Conservation (phyloP, 129 eudicot species). For the Deinandra increscens region DNA sequence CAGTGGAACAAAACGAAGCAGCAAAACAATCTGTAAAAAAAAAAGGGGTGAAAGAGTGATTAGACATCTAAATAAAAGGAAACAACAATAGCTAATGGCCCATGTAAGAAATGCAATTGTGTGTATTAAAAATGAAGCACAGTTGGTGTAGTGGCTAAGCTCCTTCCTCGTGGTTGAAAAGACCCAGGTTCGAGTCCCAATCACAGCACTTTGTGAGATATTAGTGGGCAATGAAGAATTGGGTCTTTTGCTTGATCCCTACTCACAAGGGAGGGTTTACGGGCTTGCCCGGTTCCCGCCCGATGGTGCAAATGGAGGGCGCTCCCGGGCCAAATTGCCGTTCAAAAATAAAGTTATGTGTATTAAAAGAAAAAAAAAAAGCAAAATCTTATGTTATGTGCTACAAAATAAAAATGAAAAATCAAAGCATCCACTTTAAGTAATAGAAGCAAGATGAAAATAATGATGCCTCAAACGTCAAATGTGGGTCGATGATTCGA, state of each 20-base stretch:
- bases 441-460: not conserved
- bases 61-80: conserved; percentile 9
- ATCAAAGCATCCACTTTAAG: not conserved
- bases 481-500: not conserved
- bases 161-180: too few relatives aligned
- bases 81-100: not conserved
- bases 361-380: too few relatives aligned
- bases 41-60: conserved; percentile 7
- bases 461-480: not conserved
- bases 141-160: too few relatives aligned
- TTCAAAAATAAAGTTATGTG: too few relatives aligned
- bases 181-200: too few relatives aligned
- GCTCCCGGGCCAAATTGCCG: too few relatives aligned
- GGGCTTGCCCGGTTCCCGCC: too few relatives aligned
- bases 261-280: too few relatives aligned
- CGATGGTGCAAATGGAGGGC: too few relatives aligned
- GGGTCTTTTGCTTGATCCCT: too few relatives aligned
- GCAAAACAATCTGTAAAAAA: conserved; percentile 73
- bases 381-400: not conserved
- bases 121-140: conserved; percentile 4
- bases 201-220: too few relatives aligned
- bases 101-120: not conserved
- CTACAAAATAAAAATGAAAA: not conserved
- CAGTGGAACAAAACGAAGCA: conserved; percentile 90
- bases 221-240: too few relatives aligned